Conservation (phyloP, 306 rosid genomes). For the Boehmeria nivea region DNA sequence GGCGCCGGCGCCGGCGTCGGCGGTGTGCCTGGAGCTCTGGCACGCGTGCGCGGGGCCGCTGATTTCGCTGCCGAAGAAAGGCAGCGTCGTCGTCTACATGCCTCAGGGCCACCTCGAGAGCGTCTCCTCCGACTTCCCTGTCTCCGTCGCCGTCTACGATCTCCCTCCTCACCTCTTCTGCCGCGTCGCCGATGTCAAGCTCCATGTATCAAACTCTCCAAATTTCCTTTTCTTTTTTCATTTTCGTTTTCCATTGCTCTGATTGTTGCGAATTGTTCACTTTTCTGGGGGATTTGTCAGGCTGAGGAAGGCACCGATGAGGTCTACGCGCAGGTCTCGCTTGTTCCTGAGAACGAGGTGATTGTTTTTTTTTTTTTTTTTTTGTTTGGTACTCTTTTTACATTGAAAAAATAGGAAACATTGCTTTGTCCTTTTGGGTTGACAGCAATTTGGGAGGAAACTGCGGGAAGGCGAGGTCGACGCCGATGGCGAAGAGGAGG, state of each 20-base stretch:
- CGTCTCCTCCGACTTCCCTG: constrained; percentile 59
- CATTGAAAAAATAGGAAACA: not conserved
- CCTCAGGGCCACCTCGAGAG: constrained; percentile 93
- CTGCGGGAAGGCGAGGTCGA: constrained; percentile 43
- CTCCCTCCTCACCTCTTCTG: constrained; percentile 87
- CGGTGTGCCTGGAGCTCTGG: constrained; percentile 96
- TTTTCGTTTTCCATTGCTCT: not conserved
- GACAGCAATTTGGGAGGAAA: constrained; percentile 50
- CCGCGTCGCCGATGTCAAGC: constrained; percentile 91
- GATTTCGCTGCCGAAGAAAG: constrained; percentile 85
- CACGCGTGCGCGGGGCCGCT: constrained; percentile 98
- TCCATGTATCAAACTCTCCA: constrained; percentile 47
- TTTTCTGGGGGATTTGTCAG: constrained; percentile 31
- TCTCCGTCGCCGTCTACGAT: constrained; percentile 36
- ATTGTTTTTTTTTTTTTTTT: constrained; percentile 17
- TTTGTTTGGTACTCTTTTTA: not conserved
- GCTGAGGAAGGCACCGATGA: constrained; percentile 95
- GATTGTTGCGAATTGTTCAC: not conserved
- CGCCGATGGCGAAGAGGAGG: constrained; percentile 66
- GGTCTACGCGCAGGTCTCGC: constrained; percentile 75
- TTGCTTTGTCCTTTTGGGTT: constrained; percentile 23
- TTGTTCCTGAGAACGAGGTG: constrained; percentile 93
- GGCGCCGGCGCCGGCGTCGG: constrained; percentile 40
- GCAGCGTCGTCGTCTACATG: constrained; percentile 71
- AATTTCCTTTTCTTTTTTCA: not conserved